Conservation (phyloP, 208 protist genomes). For the Trypanosomatidae sp. region DNA sequence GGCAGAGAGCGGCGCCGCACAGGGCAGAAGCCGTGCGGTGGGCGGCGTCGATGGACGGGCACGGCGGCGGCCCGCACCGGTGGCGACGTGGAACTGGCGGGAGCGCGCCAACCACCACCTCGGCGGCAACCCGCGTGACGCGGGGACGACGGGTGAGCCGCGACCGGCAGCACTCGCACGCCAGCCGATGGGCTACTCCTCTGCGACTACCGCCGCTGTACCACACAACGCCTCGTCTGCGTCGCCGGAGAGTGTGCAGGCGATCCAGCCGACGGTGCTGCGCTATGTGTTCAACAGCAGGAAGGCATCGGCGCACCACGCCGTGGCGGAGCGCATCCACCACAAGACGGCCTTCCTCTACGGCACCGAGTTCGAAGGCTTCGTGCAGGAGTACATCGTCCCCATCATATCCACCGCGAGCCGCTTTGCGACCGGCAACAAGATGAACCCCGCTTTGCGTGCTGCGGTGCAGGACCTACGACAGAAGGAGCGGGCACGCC, state of each 20-base stretch:
- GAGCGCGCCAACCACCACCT: too few relatives aligned
- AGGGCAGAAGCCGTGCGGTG: too few relatives aligned
- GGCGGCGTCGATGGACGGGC: too few relatives aligned
- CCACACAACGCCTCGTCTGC: not conserved
- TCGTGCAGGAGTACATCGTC: slow-evolving; percentile 40
- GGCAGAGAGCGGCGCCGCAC: too few relatives aligned
- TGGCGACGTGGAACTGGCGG: too few relatives aligned
- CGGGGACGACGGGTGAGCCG: too few relatives aligned
- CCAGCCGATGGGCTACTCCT: not conserved
- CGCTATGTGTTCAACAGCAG: slow-evolving; percentile 9
- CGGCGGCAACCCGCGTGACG: too few relatives aligned
- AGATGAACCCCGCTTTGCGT: slow-evolving; percentile 28
- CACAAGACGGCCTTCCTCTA: slow-evolving; percentile 19
- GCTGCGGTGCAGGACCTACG: slow-evolving; percentile 46
- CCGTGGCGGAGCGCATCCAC: slow-evolving; percentile 13
- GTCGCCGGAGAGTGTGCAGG: not conserved
- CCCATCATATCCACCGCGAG: slow-evolving; percentile 37
- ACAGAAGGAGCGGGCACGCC: slow-evolving; percentile 24
- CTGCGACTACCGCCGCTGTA: not conserved
- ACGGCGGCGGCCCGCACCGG: too few relatives aligned
- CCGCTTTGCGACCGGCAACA: slow-evolving; percentile 9
- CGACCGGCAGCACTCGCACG: not conserved
- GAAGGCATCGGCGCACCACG: not conserved
- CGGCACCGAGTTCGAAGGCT: slow-evolving; percentile 33
- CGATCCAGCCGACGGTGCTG: slow-evolving; percentile 27